Evolutionary conservation across 345 rosid genomes (phyloP), one percentile per base, ranked within the genome.

Genomic region (Pugionium dolabratum): DNA sequence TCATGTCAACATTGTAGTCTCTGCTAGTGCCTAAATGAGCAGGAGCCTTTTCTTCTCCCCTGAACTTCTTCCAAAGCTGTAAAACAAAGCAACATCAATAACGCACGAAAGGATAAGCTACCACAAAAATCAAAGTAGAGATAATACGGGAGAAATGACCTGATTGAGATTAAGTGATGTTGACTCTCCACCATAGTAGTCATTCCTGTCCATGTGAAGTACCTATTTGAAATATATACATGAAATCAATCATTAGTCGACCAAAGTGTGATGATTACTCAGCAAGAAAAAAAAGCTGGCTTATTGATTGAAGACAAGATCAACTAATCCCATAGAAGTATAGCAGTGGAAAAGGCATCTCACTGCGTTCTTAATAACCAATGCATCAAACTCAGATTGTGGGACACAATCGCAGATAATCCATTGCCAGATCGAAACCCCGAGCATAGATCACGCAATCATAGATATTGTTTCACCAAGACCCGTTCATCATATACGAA

Each of bases 1-100:
- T 75, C 99, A 94, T 90, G 72, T 94, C 99, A 63, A 90, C 97
- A 75, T 90, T 94, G 74, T 90, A 94, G 66, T 94, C 99, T 81
- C 96, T 83, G 69, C 96, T 90, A 51, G 95, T 79, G 44, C 99
- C 99, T 81, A 94, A 79, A 78, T 85, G 83, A 42, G 89, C 81
- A 9, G 99, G 97, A 72, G 99, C 95, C 55, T 83, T 82, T 52
- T 94, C 99, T 68, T 78, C 18, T 18, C 18, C 18, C 18, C 18
- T 18, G 18, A 18, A 18, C 18, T 18, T 18, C 18, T 82, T 85
- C 99, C 97, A 94, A 27, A 94, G 91, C 99, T 94, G 82, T 30
- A 52, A 80, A 69, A 54, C 18, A 68, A 44, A 35, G 9, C 6
- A 53, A 59, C 39, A 53, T 52, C 62, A 72, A 58, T 34, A 54